Evolutionary conservation across 2,329 filamentous ascomycete species (phyloP).

Genomic region (Phoma herbarum): DNA sequence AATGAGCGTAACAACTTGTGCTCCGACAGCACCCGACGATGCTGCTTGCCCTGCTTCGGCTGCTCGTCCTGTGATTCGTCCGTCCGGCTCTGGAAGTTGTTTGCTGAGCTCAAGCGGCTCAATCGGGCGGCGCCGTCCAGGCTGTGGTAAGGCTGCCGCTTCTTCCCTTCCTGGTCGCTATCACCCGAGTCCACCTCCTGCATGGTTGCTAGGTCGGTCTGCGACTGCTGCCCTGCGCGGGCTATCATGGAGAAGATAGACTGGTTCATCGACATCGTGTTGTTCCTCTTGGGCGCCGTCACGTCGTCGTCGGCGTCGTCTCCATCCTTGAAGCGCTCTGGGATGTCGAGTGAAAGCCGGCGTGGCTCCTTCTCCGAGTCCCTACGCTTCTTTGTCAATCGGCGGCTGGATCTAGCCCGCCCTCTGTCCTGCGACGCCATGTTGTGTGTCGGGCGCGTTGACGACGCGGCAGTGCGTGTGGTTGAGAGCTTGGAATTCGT

Average conservation of each 20-base stretch:
- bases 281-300: conserved; percentile 61
- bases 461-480: conserved; percentile 14
- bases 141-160: conserved; percentile 35
- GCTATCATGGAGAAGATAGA: conserved; percentile 93
- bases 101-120: conserved; percentile 47
- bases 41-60: conserved; percentile 47
- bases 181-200: conserved; percentile 77
- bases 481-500: conserved; percentile 22
- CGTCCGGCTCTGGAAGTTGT: conserved; percentile 36
- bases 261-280: conserved; percentile 81
- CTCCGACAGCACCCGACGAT: conserved; percentile 70
- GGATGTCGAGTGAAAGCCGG: conserved; percentile 60
- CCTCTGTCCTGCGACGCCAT: conserved; percentile 49
- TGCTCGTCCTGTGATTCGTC: conserved; percentile 30
- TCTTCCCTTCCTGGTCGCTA: conserved; percentile 65
- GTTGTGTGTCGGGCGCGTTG: conserved; percentile 25
- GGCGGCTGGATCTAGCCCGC: conserved; percentile 39
- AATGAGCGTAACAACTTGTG: conserved; percentile 72
- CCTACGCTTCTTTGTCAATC: conserved; percentile 47
- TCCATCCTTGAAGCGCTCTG: conserved; percentile 66
- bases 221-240: conserved; percentile 82
- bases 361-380: conserved; percentile 40
- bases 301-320: conserved; percentile 69
- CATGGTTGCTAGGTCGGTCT: conserved; percentile 83
- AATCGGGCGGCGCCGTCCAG: conserved; percentile 48